phyloP scores from a whole-genome alignment of 176 grass and related monocot genomes.

The Oryza brachyantha region DNA sequence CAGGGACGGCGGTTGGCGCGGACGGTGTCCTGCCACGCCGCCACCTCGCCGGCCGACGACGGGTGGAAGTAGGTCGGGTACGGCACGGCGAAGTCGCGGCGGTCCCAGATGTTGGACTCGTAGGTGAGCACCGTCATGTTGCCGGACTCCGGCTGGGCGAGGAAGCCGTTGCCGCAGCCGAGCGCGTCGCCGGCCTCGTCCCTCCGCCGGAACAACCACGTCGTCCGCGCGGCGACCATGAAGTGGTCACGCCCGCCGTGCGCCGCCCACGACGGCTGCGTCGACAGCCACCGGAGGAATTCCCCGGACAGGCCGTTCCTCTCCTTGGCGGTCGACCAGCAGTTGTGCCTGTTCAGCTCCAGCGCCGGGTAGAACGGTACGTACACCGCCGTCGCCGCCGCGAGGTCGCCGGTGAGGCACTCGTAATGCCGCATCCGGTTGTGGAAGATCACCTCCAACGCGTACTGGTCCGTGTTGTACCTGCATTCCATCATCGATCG shows the following conservation, averaged over 20 bases:
- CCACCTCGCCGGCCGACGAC: slow-evolving; percentile 33
- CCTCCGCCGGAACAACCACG: slow-evolving; percentile 61
- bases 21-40: slow-evolving; percentile 43
- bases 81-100: slow-evolving; percentile 53
- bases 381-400: slow-evolving; percentile 48
- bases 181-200: not conserved
- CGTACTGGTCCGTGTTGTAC: slow-evolving; percentile 70
- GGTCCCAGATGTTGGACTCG: slow-evolving; percentile 45
- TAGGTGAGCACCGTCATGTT: slow-evolving; percentile 58
- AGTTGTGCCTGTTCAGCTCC: slow-evolving; percentile 56
- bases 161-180: slow-evolving; percentile 58
- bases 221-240: slow-evolving; percentile 48
- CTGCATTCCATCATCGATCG: slow-evolving; percentile 10
- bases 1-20: slow-evolving; percentile 22
- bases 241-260: slow-evolving; percentile 59
- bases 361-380: slow-evolving; percentile 65
- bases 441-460: slow-evolving; percentile 71
- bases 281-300: slow-evolving; percentile 51
- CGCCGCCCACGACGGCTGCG: slow-evolving; percentile 44
- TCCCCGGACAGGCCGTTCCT: slow-evolving; percentile 33
- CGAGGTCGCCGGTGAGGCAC: slow-evolving; percentile 48
- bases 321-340: slow-evolving; percentile 39
- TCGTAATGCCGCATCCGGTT: slow-evolving; percentile 65
- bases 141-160: slow-evolving; percentile 32
- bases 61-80: slow-evolving; percentile 83